phyloP scores from a whole-genome alignment of 2,329 filamentous ascomycete genomes.

The Diaporthe capsici region DNA sequence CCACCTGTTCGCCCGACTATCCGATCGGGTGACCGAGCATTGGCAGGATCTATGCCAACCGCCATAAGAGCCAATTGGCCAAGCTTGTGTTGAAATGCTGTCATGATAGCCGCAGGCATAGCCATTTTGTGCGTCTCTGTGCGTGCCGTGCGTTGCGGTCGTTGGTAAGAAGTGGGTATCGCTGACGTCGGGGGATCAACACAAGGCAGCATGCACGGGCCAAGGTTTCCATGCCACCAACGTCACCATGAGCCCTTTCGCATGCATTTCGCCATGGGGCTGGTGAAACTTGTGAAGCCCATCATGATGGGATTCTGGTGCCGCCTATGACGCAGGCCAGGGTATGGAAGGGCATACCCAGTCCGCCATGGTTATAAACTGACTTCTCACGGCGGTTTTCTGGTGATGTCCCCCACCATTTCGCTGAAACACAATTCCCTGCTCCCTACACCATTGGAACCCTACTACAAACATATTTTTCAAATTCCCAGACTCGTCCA shows the following conservation, averaged over 20 bases:
- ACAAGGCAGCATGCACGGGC: conserved; percentile 4
- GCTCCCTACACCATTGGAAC: not conserved
- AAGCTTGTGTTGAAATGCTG: not conserved
- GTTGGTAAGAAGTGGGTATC: conserved; percentile 25
- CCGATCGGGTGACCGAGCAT: not conserved
- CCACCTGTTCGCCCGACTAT: conserved; percentile 6
- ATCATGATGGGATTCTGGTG: conserved; percentile 6
- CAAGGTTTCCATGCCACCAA: conserved; percentile 20
- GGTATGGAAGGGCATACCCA: not conserved
- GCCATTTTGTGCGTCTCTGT: not conserved
- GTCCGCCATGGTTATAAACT: not conserved
- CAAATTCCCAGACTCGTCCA: not conserved
- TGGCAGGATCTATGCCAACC: not conserved
- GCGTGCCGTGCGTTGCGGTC: not conserved
- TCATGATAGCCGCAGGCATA: not conserved
- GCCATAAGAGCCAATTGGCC: not conserved
- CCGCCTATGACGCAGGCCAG: conserved; percentile 16
- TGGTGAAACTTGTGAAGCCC: conserved; percentile 28
- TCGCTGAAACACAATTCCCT: not conserved
- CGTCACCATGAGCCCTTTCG: conserved; percentile 14
- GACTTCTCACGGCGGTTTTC: not conserved
- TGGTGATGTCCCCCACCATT: not conserved
- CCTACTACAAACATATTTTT: not conserved
- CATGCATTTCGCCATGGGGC: conserved; percentile 1
- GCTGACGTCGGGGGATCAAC: conserved; percentile 33